Evolutionary conservation across 192 early-diverging fungal genomes (phyloP), one percentile per base, ranked within the genome.

Genomic region (Gaertneriomyces semiglobifer): DNA sequence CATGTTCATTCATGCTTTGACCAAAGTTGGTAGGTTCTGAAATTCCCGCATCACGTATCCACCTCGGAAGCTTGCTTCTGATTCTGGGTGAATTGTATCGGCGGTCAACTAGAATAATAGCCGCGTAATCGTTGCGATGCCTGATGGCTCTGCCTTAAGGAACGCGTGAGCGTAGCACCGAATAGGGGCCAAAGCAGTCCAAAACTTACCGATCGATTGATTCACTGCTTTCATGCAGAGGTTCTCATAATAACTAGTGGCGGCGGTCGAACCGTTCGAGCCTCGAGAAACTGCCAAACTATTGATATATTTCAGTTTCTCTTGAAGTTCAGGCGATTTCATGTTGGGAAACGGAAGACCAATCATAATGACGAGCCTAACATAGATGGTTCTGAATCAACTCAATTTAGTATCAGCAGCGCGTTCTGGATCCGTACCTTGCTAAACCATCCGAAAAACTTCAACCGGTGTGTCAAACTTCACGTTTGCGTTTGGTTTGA

Each of bases 221-320:
- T 98, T 95, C 0, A 96, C 90, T 4, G 91, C 90, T 19, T 88
- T 84, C 93, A 96, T 95, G 74, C 92, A 94, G 44, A 95, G 70
- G 60, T 93, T 91, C 64, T 95, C 91, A 62, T 93, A 94, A 62
- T 91, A 89, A 40, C 92, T 92, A 56, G 70, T 81, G 6, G 77
- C 80, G 7, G 65, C 44, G 33, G 62, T 52, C 44, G 43, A 43
- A 12, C 11, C 10, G 2, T 33, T 18, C 16, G 14, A 4, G 16
- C 45, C 65, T 14, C 12, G 6, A 18, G 39, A 12, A n/a, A 58
- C 45, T 10, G 61, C 67, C 18, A 50, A 47, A 14, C 47, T 44
- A 57, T 84, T 77, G 47, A 90, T 72, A 68, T 81, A 92, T 57
- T 77, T 74, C 71, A 92, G 81, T 50, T 89, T 89, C 67, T 92